Conservation (phyloP, 2,329 filamentous ascomycete genomes). For the Hansfordia pulvinata region DNA sequence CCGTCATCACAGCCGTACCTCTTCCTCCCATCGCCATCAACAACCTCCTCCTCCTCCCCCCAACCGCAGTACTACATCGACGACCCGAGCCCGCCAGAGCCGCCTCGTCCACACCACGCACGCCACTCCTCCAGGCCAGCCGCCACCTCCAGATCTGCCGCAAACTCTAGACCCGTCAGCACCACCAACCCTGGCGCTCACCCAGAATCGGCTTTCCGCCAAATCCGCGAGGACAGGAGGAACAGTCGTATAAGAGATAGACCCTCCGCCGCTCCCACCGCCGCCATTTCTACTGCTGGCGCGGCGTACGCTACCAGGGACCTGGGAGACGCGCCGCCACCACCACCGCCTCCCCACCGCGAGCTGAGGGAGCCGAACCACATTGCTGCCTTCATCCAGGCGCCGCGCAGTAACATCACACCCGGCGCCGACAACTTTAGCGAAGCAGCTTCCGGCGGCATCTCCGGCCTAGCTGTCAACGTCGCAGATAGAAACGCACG, state of each 20-base stretch:
- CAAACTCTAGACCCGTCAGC: too few species aligned
- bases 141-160: slow-evolving; percentile 2
- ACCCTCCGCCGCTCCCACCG: slow-evolving; percentile 7
- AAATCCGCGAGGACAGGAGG: slow-evolving; percentile 19
- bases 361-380: slow-evolving; percentile 8
- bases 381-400: slow-evolving; percentile 6
- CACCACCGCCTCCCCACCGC: slow-evolving; percentile 9
- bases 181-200: slow-evolving; percentile 17
- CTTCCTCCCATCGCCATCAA: slow-evolving; percentile 1
- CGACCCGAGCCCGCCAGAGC: slow-evolving; percentile 6
- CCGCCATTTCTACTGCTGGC: slow-evolving; percentile 9
- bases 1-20: slow-evolving; percentile 4
- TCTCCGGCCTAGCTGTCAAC: slow-evolving; percentile 53
- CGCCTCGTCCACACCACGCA: slow-evolving; percentile 7
- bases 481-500: slow-evolving; percentile 52
- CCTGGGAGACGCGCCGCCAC: too few species aligned
- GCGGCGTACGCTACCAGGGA: slow-evolving; percentile 5
- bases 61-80: slow-evolving; percentile 2
- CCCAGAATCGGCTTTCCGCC: slow-evolving; percentile 22
- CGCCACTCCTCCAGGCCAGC: slow-evolving; percentile 6
- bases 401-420: slow-evolving; percentile 30
- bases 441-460: slow-evolving; percentile 46
- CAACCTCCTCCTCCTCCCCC: neutral
- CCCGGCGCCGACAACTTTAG: slow-evolving; percentile 57
- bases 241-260: slow-evolving; percentile 13